Evolutionary conservation across 108 stramenopile species (phyloP).

Genomic region (Cyclotella atomus): DNA sequence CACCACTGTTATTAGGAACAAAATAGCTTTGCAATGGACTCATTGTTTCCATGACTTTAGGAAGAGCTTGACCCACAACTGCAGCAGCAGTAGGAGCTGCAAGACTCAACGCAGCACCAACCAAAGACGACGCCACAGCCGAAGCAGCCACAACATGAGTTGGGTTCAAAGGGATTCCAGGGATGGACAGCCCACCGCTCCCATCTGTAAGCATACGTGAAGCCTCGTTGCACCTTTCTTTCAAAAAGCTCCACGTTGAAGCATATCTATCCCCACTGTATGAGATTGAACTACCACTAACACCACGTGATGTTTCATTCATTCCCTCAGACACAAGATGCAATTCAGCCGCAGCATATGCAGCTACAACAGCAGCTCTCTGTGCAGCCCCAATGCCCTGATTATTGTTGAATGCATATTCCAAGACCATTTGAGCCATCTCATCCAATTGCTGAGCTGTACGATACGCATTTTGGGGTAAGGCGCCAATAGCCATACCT

Average conservation of each 20-base stretch:
- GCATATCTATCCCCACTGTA: conserved; percentile 36
- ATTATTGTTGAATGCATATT: conserved; percentile 17
- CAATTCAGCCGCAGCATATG: conserved; percentile 83
- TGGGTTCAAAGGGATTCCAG: conserved; percentile 26
- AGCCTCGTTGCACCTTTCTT: conserved; percentile 60
- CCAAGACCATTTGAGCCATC: conserved; percentile 63
- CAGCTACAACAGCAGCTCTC: conserved; percentile 63
- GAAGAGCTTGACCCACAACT: conserved; percentile 22
- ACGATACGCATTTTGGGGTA: conserved; percentile 53
- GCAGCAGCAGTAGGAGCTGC: conserved; percentile 49
- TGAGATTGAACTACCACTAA: conserved; percentile 24
- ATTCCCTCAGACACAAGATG: conserved; percentile 69
- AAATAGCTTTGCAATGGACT: conserved; percentile 29
- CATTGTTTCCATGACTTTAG: conserved; percentile 24
- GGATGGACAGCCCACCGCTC: conserved; percentile 12
- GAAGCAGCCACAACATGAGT: conserved; percentile 48
- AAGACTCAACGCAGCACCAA: conserved; percentile 69
- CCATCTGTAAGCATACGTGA: conserved; percentile 36
- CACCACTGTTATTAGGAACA: background rate
- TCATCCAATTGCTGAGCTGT: conserved; percentile 66
- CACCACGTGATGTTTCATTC: conserved; percentile 12
- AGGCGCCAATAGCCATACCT: conserved; percentile 82
- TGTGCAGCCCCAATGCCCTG: conserved; percentile 14
- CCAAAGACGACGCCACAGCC: conserved; percentile 64
- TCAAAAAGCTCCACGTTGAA: conserved; percentile 75